Evolutionary conservation across 768 basidiomycete genomes (phyloP).

Genomic region (Auriscalpium vulgare): DNA sequence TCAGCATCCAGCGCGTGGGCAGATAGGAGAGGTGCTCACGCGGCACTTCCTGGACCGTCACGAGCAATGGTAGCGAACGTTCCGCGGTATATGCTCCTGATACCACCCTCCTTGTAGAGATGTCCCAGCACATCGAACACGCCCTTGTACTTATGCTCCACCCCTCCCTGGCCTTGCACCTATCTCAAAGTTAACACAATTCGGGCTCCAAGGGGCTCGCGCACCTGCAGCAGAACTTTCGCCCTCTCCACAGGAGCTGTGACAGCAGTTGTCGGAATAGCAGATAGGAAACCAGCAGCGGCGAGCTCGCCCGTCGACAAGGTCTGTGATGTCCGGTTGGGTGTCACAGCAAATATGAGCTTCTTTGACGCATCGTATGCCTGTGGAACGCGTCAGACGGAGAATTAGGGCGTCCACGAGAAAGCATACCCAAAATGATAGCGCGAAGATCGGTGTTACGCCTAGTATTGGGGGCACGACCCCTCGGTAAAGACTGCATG

Average conservation of each 20-base stretch:
- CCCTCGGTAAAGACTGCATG: conserved; percentile 75
- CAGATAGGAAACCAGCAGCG: conserved; percentile 88
- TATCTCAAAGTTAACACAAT: conserved; percentile 28
- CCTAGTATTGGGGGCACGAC: conserved; percentile 91
- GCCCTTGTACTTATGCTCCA: conserved; percentile 73
- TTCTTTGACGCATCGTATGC: conserved; percentile 92
- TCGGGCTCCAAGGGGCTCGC: conserved; percentile 10
- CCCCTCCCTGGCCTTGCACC: conserved; percentile 85
- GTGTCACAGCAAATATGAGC: conserved; percentile 71
- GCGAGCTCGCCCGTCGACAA: conserved; percentile 80
- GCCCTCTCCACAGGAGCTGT: conserved; percentile 97
- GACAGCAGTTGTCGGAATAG: conserved; percentile 83
- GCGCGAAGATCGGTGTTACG: conserved; percentile 95
- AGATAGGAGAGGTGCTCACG: conserved; percentile 43
- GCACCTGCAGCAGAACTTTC: conserved; percentile 88
- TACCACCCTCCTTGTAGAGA: conserved; percentile 88
- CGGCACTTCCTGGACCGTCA: conserved; percentile 95
- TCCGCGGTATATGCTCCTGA: conserved; percentile 88
- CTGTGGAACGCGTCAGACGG: conserved; percentile 30
- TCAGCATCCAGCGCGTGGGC: background rate
- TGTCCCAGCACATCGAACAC: conserved; percentile 86
- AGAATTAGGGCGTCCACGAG: background rate
- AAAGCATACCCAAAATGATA: conserved; percentile 87
- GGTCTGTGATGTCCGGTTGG: conserved; percentile 54
- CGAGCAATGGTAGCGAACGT: conserved; percentile 89